A percentile compares a stretch with the other conserved stretches of the same genome.
phyloP scores from a whole-genome alignment of 352 stramenopile genomes.

The Peronospora destructor region DNA sequence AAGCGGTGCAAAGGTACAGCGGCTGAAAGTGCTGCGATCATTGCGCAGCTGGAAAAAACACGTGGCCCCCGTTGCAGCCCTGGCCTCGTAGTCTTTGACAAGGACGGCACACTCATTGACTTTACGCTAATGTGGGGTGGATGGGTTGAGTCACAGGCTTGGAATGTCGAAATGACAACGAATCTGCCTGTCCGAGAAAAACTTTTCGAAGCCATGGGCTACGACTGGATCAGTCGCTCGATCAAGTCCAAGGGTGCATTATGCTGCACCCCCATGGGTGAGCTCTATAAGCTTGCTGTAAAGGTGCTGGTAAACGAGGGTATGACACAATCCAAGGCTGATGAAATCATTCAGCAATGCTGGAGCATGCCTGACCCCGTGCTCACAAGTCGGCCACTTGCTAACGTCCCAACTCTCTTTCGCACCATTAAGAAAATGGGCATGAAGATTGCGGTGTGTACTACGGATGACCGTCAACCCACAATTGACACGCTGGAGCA shows the following conservation, averaged over 20 bases:
- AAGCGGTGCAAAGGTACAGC: slow-evolving; percentile 23
- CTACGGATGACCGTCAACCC: slow-evolving; percentile 73
- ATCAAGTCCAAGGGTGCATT: slow-evolving; percentile 79
- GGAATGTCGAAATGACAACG: slow-evolving; percentile 82
- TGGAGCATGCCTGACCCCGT: slow-evolving; percentile 82
- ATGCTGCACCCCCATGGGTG: slow-evolving; percentile 79
- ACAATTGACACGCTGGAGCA: slow-evolving; percentile 75
- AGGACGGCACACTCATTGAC: slow-evolving; percentile 87
- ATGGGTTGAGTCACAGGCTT: slow-evolving; percentile 81
- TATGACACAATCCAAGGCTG: slow-evolving; percentile 50
- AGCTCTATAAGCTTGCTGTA: slow-evolving; percentile 78
- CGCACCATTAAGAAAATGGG: slow-evolving; percentile 77
- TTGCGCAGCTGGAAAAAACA: slow-evolving; percentile 21
- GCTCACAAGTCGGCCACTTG: slow-evolving; percentile 61
- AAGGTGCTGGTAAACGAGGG: slow-evolving; percentile 68
- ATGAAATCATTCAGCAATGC: slow-evolving; percentile 64
- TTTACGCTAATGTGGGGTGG: slow-evolving; percentile 88
- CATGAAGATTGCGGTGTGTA: slow-evolving; percentile 87
- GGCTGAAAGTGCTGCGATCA: slow-evolving; percentile 21
- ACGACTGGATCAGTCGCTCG: slow-evolving; percentile 75
- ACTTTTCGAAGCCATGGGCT: slow-evolving; percentile 82
- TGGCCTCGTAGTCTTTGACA: slow-evolving; percentile 84
- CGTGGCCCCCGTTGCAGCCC: slow-evolving; percentile 40
- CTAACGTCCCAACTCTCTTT: slow-evolving; percentile 71
- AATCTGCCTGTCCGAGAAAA: slow-evolving; percentile 69